These are phyloP conservation scores for Tephrocybe sp. DNA, from an alignment of 768 basidiomycete species.

Conservation along the genomic window DNA sequence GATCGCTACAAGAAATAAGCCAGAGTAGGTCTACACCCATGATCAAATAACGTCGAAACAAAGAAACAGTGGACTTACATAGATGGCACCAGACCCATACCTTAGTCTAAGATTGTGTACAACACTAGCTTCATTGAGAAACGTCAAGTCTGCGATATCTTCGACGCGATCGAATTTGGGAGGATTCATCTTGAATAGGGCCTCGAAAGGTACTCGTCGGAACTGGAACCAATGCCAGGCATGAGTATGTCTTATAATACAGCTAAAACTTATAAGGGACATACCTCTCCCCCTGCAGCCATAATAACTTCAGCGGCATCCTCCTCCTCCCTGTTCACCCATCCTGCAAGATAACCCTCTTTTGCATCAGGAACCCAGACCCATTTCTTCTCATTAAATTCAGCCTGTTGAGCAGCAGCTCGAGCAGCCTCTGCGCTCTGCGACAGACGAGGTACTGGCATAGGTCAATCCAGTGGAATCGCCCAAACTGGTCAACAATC, in stretches of 20 bases:
- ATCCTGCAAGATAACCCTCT: constrained; percentile 92
- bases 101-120: constrained; percentile 95
- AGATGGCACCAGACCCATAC: constrained; percentile 89
- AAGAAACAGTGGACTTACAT: constrained; percentile 53
- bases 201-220: constrained; percentile 66
- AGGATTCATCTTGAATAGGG: constrained; percentile 94
- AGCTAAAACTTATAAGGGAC: constrained; percentile 14
- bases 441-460: constrained; percentile 49
- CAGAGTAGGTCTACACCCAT: constrained; percentile 76
- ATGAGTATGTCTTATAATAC: not conserved
- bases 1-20: constrained; percentile 96
- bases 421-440: constrained; percentile 71
- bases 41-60: constrained; percentile 5
- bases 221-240: constrained; percentile 18
- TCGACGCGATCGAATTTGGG: constrained; percentile 98
- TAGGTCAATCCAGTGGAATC: constrained; percentile 19
- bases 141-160: constrained; percentile 97
- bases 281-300: constrained; percentile 80
- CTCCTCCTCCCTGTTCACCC: constrained; percentile 86
- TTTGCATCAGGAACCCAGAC: constrained; percentile 95
- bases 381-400: constrained; percentile 98
- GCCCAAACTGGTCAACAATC: not conserved
- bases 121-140: constrained; percentile 96
- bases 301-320: constrained; percentile 83
- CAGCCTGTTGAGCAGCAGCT: constrained; percentile 87